Evolutionary conservation across 305 asterid genomes (phyloP).

Genomic region (Coffea humblotiana): DNA sequence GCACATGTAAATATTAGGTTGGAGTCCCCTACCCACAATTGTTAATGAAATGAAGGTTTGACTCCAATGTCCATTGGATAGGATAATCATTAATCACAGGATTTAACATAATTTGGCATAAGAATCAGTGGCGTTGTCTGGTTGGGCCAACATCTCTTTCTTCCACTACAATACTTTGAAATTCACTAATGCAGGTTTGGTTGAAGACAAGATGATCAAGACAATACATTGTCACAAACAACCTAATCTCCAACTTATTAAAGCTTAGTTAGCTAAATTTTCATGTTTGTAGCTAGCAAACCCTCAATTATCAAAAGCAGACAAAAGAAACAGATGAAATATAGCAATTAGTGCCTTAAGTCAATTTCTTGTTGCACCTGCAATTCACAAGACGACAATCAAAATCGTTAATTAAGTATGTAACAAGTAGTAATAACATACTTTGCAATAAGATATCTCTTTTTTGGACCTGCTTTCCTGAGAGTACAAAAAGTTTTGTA

Average conservation of each 20-base stretch:
- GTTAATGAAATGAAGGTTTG: background rate
- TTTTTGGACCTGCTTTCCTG: conserved; percentile 2
- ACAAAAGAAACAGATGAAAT: background rate
- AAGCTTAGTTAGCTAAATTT: background rate
- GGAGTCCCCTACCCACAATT: background rate
- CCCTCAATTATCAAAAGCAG: conserved; percentile 10
- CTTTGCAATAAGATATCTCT: background rate
- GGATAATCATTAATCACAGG: background rate
- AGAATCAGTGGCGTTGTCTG: background rate
- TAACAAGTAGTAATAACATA: background rate
- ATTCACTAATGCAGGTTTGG: conserved; percentile 18
- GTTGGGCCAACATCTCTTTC: conserved; percentile 4
- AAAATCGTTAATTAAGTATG: conserved; percentile 5
- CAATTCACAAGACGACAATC: conserved; percentile 7
- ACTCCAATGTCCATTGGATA: background rate
- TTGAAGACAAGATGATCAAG: conserved; percentile 23
- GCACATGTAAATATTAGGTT: background rate
- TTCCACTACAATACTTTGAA: background rate
- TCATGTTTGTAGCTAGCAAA: conserved; percentile 1
- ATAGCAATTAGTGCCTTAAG: background rate
- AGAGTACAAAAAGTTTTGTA: conserved; percentile 8
- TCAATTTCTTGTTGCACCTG: background rate
- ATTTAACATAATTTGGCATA: background rate
- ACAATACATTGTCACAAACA: conserved; percentile 1
- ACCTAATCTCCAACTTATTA: conserved; percentile 10